phyloP scores from a whole-genome alignment of 2,329 filamentous ascomycete genomes.

The Geosmithia morbida region DNA sequence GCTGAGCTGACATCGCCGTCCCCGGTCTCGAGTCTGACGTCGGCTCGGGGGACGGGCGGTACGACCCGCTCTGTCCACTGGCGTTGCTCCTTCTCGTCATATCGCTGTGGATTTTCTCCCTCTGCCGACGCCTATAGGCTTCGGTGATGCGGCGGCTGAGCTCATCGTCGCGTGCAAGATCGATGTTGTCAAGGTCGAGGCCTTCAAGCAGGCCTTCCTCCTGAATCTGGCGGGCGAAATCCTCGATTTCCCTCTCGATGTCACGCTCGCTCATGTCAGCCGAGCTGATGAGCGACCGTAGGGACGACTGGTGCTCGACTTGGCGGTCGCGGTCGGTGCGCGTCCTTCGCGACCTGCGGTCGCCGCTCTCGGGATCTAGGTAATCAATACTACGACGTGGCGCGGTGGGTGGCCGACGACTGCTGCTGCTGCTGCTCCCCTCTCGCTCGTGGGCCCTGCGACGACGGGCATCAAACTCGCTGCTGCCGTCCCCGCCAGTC shows the following conservation, averaged over 20 bases:
- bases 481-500: neutral
- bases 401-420: neutral
- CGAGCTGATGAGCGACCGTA: constrained; percentile 70
- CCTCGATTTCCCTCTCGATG: constrained; percentile 78
- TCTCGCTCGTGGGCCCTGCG: constrained; percentile 9
- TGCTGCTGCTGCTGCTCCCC: constrained; percentile 1
- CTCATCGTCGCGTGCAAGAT: constrained; percentile 72
- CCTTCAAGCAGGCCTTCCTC: constrained; percentile 80
- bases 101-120: constrained; percentile 39
- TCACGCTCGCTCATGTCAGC: constrained; percentile 64
- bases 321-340: constrained; percentile 36
- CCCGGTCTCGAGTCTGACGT: constrained; percentile 13
- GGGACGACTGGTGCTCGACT: constrained; percentile 78
- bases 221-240: constrained; percentile 78
- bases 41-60: constrained; percentile 11
- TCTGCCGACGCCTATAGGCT: constrained; percentile 67
- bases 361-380: constrained; percentile 19
- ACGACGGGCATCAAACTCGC: constrained; percentile 8
- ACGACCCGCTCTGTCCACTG: constrained; percentile 16
- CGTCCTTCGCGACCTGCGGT: constrained; percentile 18
- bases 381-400: constrained; percentile 16
- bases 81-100: constrained; percentile 23
- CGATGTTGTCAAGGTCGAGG: constrained; percentile 77
- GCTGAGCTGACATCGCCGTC: constrained; percentile 7
- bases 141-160: constrained; percentile 84